These are phyloP conservation scores for Chlamydomonas applanata DNA, from an alignment of 139 green algal species.

Conservation along the genomic window DNA sequence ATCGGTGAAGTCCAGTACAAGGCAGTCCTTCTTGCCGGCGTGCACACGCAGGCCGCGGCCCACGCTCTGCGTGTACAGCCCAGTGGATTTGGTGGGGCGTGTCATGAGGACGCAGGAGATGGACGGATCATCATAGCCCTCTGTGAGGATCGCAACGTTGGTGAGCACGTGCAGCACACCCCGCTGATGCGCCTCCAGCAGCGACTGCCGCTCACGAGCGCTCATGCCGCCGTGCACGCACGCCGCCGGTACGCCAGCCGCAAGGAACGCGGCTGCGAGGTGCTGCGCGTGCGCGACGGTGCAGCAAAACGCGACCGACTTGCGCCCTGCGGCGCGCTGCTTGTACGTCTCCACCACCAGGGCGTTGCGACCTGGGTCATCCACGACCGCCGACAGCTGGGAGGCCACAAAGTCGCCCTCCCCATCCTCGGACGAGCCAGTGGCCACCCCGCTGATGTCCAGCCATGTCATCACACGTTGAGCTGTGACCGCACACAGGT, in stretches of 20 bases:
- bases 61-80: constrained; percentile 26
- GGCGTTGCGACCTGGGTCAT: too few relatives aligned
- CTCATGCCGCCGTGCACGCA: constrained; percentile 11
- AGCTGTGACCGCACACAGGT: constrained; percentile 5
- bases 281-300: constrained; percentile 8
- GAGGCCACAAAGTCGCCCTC: too few relatives aligned
- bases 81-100: background rate
- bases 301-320: constrained; percentile 14
- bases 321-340: background rate
- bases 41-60: constrained; percentile 13
- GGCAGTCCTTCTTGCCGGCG: constrained; percentile 22
- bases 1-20: constrained; percentile 31
- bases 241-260: constrained; percentile 6
- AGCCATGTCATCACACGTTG: background rate
- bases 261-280: constrained; percentile 8
- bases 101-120: constrained; percentile 28
- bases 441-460: background rate
- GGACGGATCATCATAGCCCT: constrained; percentile 24
- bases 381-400: too few relatives aligned
- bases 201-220: background rate
- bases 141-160: constrained; percentile 23
- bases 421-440: background rate
- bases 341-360: constrained; percentile 13
- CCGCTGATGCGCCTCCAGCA: constrained; percentile 1
- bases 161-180: constrained; percentile 14